Conservation (phyloP, 163 green algal genomes). For the Chlorella variabilis region DNA sequence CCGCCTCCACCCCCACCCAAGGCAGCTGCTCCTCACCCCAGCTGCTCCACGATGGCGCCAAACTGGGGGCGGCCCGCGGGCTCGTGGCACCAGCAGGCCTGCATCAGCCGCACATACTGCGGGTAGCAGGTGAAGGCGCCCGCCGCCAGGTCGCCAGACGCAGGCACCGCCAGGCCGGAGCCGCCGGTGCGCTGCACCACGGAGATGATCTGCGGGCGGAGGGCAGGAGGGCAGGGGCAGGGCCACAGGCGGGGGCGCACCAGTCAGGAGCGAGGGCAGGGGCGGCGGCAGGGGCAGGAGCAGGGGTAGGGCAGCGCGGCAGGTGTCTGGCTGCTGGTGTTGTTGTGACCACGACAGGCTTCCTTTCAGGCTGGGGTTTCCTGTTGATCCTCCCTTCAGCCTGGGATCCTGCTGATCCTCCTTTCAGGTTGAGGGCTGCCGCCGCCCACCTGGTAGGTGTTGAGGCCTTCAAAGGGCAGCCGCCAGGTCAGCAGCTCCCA, state of each 20-base stretch:
- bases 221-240: not conserved
- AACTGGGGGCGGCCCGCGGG: constrained; percentile 2
- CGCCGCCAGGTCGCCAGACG: not conserved
- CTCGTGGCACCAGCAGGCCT: constrained; percentile 7
- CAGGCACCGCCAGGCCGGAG: constrained; percentile 2
- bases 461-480: constrained; percentile 55
- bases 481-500: constrained; percentile 55
- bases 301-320: too few relatives aligned
- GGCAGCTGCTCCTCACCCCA: too few relatives aligned
- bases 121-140: constrained; percentile 8
- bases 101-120: constrained; percentile 15
- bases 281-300: too few relatives aligned
- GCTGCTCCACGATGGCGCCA: constrained; percentile 3
- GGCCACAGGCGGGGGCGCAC: not conserved
- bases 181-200: constrained; percentile 13
- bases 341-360: too few relatives aligned
- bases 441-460: constrained; percentile 47
- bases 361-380: too few relatives aligned
- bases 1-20: too few relatives aligned
- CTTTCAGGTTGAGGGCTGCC: not conserved
- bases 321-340: too few relatives aligned
- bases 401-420: too few relatives aligned
- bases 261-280: too few relatives aligned
- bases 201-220: constrained; percentile 15
- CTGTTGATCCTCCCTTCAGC: too few relatives aligned